Evolutionary conservation across 73 alveolate genomes (phyloP), one percentile per base, ranked within the genome.

Genomic region (Symbiodinium natans): DNA sequence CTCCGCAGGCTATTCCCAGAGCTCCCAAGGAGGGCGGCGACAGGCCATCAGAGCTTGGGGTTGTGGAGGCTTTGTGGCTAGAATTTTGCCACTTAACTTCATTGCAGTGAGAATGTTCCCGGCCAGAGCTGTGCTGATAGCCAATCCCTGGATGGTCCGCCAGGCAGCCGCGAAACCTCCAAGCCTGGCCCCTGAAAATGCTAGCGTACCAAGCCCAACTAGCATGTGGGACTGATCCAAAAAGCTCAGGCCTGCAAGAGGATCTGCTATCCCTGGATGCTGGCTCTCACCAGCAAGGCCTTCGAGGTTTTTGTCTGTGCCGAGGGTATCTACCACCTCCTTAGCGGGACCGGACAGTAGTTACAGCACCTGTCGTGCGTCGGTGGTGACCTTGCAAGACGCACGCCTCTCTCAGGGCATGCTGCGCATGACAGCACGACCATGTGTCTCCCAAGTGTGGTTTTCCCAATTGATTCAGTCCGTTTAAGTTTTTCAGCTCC

Each of bases 201-300:
- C 59, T 46, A 21, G 9, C 11, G 71, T 23, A 23, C 2, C 29
- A 52, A 21, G 71, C n/a, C 8, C 4, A 5, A 52, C 7, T 8
- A 8, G n/a, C n/a, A 43, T 43, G 56, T 43, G 3, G 71, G 6
- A 52, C 23, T 52, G 31, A 23, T 5, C 29, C 71, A 5, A 5
- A 43, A 52, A 0, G 8, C 17, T n/a, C 33, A 86, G 83, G 93
- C 40, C 82, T 84, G 43, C 93, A 86, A n/a, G 93, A 86, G 93
- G 93, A 86, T 23, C 59, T 86, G 93, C 93, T 86, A 15, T 86
- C 93, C 82, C 38, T 86, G 39, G 93, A 86, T 52, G 93, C 56
- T 52, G 93, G 93, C 17, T 52, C 71, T 52, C 71, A 52, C 71
- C 71, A 52, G 71, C 71, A 23, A 52, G 71, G 71, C 71, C 71